Evolutionary conservation across 2,329 filamentous ascomycete species (phyloP), one percentile per base, ranked within the genome.

Genomic region (Curvularia sp.): DNA sequence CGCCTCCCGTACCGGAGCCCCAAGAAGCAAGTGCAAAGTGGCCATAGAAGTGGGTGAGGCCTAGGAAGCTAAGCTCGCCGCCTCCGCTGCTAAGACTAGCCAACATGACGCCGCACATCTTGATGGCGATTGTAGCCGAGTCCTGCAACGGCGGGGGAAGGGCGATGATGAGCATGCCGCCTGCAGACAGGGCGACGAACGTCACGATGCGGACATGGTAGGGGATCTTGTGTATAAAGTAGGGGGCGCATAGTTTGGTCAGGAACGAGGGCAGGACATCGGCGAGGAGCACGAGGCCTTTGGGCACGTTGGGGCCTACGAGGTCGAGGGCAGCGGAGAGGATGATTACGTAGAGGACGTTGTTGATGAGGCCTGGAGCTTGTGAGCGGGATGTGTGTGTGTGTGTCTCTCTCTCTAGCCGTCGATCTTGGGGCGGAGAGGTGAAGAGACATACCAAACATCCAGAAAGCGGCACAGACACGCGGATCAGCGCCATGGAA

Each of bases 291-390:
- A 99, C 94, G 55, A 96, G 86, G 68, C 91, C 92, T 77, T 98
- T 98, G 49, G 95, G 95, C 1, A 97, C 84, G 64, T 82, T 77
- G 30, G 91, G 89, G 34, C 94, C 94, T 68, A 98, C 95, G 61
- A 99, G 90, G 73, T 99, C 95, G 70, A 97, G 90, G 3, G 95
- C 95, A 34, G 95, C 91, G 28, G 93, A 96, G 71, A 99, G 89
- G 74, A 98, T 95, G 76, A 98, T 91, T 55, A 98, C 94, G 79
- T 97, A 98, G 79, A 97, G 90, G 67, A 98, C 92, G 80, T 98
- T 98, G 79, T 99, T 98, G 75, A 98, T 95, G 18, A 95, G 81
- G 51, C 92, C 92, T 94, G 3, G 71, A 23, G 25, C 8, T 45
- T 54, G 64, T 51, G 59, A 59, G 43, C 15, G 36, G 46, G 45